Evolutionary conservation across 345 rosid species (phyloP).

Genomic region (Populus ilicifolia): DNA sequence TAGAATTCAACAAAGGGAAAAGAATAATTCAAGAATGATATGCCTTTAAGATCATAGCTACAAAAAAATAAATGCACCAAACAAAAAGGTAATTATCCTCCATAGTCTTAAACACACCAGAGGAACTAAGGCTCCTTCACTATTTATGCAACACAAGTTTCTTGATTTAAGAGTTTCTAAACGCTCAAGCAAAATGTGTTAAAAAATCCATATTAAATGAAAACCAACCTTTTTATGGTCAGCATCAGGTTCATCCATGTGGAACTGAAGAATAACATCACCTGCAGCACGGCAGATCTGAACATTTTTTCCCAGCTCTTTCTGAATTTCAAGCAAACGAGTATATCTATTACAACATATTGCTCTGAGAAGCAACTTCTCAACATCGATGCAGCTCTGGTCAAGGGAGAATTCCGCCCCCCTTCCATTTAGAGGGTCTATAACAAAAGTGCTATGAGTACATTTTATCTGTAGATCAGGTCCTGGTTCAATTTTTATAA

Average conservation of each 20-base stretch:
- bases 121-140: background rate
- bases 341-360: slow-evolving; percentile 86
- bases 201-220: background rate
- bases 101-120: background rate
- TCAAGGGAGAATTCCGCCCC: slow-evolving; percentile 80
- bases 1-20: slow-evolving; percentile 13
- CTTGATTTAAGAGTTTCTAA: background rate
- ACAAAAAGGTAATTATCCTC: background rate
- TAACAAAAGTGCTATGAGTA: slow-evolving; percentile 67
- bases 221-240: slow-evolving; percentile 48
- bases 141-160: background rate
- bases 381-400: slow-evolving; percentile 86
- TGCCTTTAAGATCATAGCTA: slow-evolving; percentile 11
- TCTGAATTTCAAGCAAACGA: slow-evolving; percentile 89
- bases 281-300: slow-evolving; percentile 60
- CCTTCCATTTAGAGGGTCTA: slow-evolving; percentile 76
- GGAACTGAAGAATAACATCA: slow-evolving; percentile 65
- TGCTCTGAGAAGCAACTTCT: slow-evolving; percentile 81
- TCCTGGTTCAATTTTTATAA: slow-evolving; percentile 86
- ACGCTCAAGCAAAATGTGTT: background rate
- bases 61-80: background rate
- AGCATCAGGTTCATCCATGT: slow-evolving; percentile 45
- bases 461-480: slow-evolving; percentile 76
- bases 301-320: slow-evolving; percentile 65
- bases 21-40: background rate